Evolutionary conservation across 768 basidiomycete species (phyloP).

Genomic region (Paxillus ammoniavirescens): DNA sequence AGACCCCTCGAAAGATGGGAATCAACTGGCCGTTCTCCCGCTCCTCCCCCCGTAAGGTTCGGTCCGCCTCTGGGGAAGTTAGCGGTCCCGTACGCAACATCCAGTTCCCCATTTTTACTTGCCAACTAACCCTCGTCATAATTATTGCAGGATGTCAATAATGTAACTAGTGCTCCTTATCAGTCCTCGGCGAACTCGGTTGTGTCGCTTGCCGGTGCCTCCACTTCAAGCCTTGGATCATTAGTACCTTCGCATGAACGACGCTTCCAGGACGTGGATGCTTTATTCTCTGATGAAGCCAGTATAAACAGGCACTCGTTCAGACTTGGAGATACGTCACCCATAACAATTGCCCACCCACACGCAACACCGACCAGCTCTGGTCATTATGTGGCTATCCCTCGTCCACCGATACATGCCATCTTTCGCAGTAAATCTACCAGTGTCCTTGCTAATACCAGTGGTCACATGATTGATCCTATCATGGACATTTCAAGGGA

Average conservation of each 20-base stretch:
- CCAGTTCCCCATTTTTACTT: not conserved
- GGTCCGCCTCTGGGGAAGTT: conserved; percentile 5
- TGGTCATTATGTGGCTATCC: not conserved
- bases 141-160: conserved; percentile 5
- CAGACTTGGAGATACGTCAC: conserved; percentile 4
- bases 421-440: conserved; percentile 8
- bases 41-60: conserved; percentile 21
- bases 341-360: conserved; percentile 1
- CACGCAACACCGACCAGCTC: not conserved
- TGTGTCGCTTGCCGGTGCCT: conserved; percentile 19
- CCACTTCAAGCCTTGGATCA: conserved; percentile 31
- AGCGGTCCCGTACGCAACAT: conserved; percentile 11
- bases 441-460: not conserved
- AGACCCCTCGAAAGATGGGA: conserved; percentile 23
- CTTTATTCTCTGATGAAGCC: conserved; percentile 5
- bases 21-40: conserved; percentile 31
- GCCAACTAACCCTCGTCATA: conserved; percentile 5
- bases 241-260: conserved; percentile 25
- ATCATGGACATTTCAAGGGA: not conserved
- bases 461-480: conserved; percentile 2
- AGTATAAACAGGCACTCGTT: not conserved
- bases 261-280: conserved; percentile 17
- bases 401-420: conserved; percentile 1
- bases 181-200: conserved; percentile 2
- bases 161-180: conserved; percentile 2